Evolutionary conservation across 768 basidiomycete species (phyloP), one percentile per base, ranked within the genome.

Genomic region (Gautieria morchelliformis): DNA sequence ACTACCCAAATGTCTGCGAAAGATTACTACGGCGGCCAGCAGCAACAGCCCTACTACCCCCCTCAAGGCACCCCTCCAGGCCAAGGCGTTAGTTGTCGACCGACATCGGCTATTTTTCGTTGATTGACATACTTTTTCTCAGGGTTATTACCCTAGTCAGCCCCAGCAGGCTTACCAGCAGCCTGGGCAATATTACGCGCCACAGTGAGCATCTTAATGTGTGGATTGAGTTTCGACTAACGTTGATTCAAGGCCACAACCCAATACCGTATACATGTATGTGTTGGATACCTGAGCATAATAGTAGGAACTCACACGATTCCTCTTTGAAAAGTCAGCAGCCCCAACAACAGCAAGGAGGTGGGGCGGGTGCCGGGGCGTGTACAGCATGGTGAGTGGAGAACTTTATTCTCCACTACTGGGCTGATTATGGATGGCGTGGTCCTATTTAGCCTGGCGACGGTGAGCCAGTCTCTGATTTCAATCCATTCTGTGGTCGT

Each of bases 241-340:
- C 46, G 22, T 49, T 22, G 33, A 14, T 27, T 11, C 17, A 42
- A 55, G 53, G 61, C 84, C 82, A 17, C 83, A 82, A 62, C 89
- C 89, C 17, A 88, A 91, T 67, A 83, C 85, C 0, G 83, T 91
- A 53, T 87, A 88, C 65, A 85, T 89, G 88, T 89, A 65, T 62
- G 87, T 77, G 37, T 7, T 20, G 33, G 17, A 7, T 11, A 22
- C 10, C 15, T 17, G 19, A 24, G 11, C 6, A 15, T 35, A 46
- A 33, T 41, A 15, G 12, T 10, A 51, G 12, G 46, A 56, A 19
- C 42, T 52, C 14, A 37, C 35, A 6, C 17, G 14, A 17, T 44
- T 44, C 42, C n/a, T 22, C 19, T 44, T 45, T 37, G 52, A 32
- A 24, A 42, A 60, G 56, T 44, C 35, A 24, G 44, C 53, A 55